These are phyloP conservation scores for Casuarina glauca DNA, from an alignment of 306 rosid genomes.

Conservation along the genomic window DNA sequence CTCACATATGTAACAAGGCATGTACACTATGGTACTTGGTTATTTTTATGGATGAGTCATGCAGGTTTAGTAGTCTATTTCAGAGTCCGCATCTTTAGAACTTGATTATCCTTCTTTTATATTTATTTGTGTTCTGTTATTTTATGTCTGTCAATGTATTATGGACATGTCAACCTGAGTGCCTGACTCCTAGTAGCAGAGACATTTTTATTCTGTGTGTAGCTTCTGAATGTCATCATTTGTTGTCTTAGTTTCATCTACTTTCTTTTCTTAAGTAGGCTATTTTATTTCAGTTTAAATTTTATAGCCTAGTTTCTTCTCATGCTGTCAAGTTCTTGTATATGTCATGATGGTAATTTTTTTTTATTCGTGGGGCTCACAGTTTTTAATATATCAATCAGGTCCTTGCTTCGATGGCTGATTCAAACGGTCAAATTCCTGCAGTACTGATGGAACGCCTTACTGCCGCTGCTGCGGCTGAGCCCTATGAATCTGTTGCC, in stretches of 20 bases:
- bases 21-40: conserved; percentile 14
- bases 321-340: conserved; percentile 19
- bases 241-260: conserved; percentile 7
- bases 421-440: conserved; percentile 83
- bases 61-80: background rate
- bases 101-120: background rate
- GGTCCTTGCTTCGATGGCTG: conserved; percentile 94
- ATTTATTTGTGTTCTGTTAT: background rate
- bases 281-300: conserved; percentile 18
- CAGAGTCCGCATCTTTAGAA: conserved; percentile 11
- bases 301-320: conserved; percentile 2
- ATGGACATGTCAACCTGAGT: background rate
- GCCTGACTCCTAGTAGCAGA: background rate
- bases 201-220: background rate
- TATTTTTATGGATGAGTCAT: conserved; percentile 14
- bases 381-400: conserved; percentile 33
- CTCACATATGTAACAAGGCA: conserved; percentile 10
- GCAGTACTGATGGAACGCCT: conserved; percentile 75
- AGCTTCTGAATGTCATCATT: background rate
- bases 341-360: conserved; percentile 6
- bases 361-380: conserved; percentile 26
- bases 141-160: background rate
- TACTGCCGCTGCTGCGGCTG: conserved; percentile 98
- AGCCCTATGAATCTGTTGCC: conserved; percentile 84
- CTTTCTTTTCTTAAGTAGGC: conserved; percentile 8